Conservation (phyloP, 352 stramenopile species). For the Phytophthora multivora region DNA sequence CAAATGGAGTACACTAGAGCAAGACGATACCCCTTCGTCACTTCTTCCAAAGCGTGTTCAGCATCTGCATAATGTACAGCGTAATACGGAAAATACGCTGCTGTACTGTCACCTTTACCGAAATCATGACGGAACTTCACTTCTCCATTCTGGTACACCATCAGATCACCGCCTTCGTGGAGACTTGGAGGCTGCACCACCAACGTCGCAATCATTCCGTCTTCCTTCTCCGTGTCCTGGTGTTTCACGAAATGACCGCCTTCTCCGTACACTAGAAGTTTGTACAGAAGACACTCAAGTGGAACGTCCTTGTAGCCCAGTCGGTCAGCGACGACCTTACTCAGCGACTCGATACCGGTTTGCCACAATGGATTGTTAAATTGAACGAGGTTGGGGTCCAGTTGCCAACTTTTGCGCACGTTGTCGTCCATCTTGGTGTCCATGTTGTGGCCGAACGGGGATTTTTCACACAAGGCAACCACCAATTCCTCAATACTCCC, state of each 20-base stretch:
- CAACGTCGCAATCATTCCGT: constrained; percentile 55
- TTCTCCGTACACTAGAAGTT: constrained; percentile 54
- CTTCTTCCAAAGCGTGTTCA: constrained; percentile 24
- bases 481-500: too few relatives aligned
- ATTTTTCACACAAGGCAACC: constrained; percentile 21
- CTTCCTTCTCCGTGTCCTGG: constrained; percentile 59
- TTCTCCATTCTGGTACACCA: constrained; percentile 13
- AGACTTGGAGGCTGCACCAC: constrained; percentile 38
- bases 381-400: constrained; percentile 6
- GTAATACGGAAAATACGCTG: constrained; percentile 17
- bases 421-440: constrained; percentile 28
- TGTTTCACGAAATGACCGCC: constrained; percentile 47
- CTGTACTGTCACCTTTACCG: constrained; percentile 14
- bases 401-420: constrained; percentile 28
- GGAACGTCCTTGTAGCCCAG: constrained; percentile 19
- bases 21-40: constrained; percentile 30
- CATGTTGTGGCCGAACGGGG: constrained; percentile 16
- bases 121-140: constrained; percentile 26
- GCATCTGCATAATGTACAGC: constrained; percentile 33
- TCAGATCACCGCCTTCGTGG: constrained; percentile 24
- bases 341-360: constrained; percentile 10
- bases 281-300: constrained; percentile 36
- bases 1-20: constrained; percentile 23
- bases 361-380: constrained; percentile 21
- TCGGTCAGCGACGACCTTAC: background rate